phyloP scores from a whole-genome alignment of 2,329 filamentous ascomycete genomes.

The Coniosporium tulheliwenetii region DNA sequence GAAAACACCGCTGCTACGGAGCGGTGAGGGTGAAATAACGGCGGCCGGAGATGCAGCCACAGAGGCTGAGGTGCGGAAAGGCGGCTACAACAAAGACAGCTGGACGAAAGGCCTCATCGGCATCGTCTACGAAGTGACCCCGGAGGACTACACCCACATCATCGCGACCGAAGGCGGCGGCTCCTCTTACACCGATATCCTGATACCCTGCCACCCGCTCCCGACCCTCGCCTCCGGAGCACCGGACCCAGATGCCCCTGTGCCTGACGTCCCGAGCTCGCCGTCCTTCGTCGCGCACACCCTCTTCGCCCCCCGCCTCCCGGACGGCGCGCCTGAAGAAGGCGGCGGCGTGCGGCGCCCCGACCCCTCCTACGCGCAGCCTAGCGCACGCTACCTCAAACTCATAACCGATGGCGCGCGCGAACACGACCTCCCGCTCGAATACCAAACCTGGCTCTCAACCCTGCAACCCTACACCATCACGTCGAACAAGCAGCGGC shows the following conservation, averaged over 20 bases:
- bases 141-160: constrained; percentile 67
- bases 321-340: constrained; percentile 14
- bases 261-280: constrained; percentile 49
- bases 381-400: constrained; percentile 69
- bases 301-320: constrained; percentile 48
- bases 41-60: not conserved
- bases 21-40: too few relatives aligned
- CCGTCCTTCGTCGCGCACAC: constrained; percentile 70
- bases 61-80: constrained; percentile 1
- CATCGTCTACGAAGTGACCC: constrained; percentile 88
- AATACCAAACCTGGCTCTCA: constrained; percentile 62
- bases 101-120: constrained; percentile 80
- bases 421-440: constrained; percentile 64
- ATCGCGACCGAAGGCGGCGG: constrained; percentile 85
- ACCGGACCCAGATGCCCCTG: constrained; percentile 29
- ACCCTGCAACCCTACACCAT: constrained; percentile 53
- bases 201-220: constrained; percentile 63
- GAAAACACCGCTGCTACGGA: constrained; percentile 13
- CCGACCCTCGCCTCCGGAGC: constrained; percentile 10
- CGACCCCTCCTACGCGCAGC: constrained; percentile 59
- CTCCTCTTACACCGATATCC: constrained; percentile 65
- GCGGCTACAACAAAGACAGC: constrained; percentile 35
- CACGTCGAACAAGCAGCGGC: constrained; percentile 49
- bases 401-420: constrained; percentile 63
- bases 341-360: constrained; percentile 39